A percentile compares a stretch with the other conserved stretches of the same genome.
Conservation (phyloP, 768 basidiomycete species). For the Xerocomellus dryophilus region DNA sequence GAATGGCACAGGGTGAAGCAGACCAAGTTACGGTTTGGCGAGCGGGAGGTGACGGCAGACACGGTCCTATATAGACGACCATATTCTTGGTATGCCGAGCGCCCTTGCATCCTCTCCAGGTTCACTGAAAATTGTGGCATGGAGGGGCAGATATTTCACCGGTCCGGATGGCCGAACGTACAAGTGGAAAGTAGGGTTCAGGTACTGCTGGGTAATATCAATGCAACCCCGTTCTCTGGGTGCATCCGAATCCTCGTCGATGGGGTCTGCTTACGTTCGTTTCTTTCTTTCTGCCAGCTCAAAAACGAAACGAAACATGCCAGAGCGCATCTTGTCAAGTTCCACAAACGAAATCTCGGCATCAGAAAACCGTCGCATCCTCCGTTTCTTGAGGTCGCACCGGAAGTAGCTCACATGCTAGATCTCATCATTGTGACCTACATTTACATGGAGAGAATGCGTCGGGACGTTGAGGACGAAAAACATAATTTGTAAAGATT, state of each 20-base stretch:
- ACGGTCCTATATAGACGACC: constrained; percentile 12
- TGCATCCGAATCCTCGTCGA: neutral
- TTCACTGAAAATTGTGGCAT: neutral
- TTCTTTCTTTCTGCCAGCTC: constrained; percentile 6
- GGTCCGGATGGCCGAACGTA: constrained; percentile 32
- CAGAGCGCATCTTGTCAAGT: constrained; percentile 15
- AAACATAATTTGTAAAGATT: neutral
- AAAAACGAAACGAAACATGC: constrained; percentile 10
- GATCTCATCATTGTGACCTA: constrained; percentile 35
- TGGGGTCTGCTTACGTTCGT: constrained; percentile 1
- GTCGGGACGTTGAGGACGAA: constrained; percentile 23
- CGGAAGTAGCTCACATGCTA: constrained; percentile 25
- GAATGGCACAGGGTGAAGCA: constrained; percentile 29
- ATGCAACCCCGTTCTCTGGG: neutral
- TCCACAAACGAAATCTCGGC: constrained; percentile 18
- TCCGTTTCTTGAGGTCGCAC: constrained; percentile 28
- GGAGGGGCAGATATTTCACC: constrained; percentile 28
- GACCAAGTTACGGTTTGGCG: constrained; percentile 26
- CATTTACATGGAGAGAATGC: constrained; percentile 30
- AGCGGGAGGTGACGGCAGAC: constrained; percentile 19
- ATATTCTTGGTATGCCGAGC: constrained; percentile 8
- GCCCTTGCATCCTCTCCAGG: neutral
- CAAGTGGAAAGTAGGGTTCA: constrained; percentile 29
- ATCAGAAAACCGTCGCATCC: constrained; percentile 18
- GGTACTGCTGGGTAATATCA: constrained; percentile 22